A percentile compares a stretch with the other conserved stretches of the same genome.
Evolutionary conservation across 2,329 filamentous ascomycete genomes (phyloP).

Genomic region (Colletotrichum tropicale): DNA sequence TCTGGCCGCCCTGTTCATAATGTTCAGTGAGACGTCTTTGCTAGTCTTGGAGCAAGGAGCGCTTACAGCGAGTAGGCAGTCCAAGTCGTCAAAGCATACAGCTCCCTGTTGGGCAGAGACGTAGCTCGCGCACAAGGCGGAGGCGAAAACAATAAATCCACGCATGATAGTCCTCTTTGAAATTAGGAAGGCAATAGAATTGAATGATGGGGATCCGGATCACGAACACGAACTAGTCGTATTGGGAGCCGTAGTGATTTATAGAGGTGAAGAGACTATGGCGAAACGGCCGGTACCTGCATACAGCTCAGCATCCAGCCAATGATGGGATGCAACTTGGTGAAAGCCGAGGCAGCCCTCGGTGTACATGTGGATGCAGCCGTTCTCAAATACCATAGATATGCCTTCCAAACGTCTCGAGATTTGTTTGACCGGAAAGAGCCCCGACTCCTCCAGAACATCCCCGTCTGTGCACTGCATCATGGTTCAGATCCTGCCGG

Average conservation of each 20-base stretch:
- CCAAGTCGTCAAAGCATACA: conserved; percentile 13
- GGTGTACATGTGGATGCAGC: background rate
- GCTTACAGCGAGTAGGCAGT: conserved; percentile 5
- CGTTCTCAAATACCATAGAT: background rate
- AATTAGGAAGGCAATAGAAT: too few species aligned
- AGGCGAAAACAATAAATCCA: background rate
- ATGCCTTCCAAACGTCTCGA: conserved; percentile 11
- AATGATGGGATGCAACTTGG: background rate
- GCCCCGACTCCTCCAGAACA: background rate
- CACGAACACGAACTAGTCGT: background rate
- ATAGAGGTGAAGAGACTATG: background rate
- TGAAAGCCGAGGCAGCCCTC: background rate
- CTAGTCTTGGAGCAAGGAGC: background rate
- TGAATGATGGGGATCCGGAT: background rate
- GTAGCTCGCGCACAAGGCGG: conserved; percentile 3
- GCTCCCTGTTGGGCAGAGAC: conserved; percentile 11
- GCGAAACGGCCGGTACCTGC: background rate
- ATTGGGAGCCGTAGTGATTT: background rate
- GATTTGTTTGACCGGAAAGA: conserved; percentile 13
- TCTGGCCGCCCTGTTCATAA: background rate
- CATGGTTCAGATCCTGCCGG: background rate
- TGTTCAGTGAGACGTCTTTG: background rate
- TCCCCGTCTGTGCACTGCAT: background rate
- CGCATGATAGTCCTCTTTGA: background rate
- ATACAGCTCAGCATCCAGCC: background rate